phyloP scores from a whole-genome alignment of 768 basidiomycete genomes.

The Mrakia frigida region DNA sequence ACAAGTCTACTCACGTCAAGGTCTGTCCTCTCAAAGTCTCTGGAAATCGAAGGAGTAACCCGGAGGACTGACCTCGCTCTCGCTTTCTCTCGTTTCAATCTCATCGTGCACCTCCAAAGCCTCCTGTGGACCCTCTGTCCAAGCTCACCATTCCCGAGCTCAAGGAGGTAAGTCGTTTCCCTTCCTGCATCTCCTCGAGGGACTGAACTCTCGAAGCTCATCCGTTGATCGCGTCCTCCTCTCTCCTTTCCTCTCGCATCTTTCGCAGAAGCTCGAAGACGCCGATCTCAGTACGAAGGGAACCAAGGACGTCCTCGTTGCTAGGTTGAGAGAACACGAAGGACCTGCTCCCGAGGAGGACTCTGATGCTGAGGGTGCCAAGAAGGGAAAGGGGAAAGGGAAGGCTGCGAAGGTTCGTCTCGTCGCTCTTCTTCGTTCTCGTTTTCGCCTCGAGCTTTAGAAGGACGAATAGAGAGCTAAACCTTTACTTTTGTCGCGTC shows the following conservation, averaged over 20 bases:
- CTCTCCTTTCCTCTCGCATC: not conserved
- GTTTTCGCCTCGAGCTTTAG: not conserved
- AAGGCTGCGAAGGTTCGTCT: conserved; percentile 2
- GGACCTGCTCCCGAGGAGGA: not conserved
- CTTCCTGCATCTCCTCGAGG: not conserved
- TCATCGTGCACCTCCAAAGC: no score
- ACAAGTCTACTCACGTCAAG: conserved; percentile 5
- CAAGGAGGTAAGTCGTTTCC: not conserved
- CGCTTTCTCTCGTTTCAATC: not conserved
- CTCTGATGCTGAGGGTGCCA: not conserved
- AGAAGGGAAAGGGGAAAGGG: not conserved
- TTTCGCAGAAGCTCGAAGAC: not conserved
- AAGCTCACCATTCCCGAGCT: not conserved
- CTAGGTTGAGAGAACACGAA: not conserved
- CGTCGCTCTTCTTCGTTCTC: not conserved
- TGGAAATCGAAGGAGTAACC: not conserved
- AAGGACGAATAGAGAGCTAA: no score
- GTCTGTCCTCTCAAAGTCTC: not conserved
- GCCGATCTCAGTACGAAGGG: conserved; percentile 4
- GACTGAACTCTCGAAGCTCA: not conserved
- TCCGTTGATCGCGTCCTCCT: not conserved
- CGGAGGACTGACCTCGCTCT: not conserved
- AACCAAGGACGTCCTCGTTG: not conserved
- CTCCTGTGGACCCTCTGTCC: not conserved
- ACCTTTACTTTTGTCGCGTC: not conserved